Evolutionary conservation across 495 filamentous ascomycete species (phyloP).

Genomic region (Hypoxylon subgilvum): DNA sequence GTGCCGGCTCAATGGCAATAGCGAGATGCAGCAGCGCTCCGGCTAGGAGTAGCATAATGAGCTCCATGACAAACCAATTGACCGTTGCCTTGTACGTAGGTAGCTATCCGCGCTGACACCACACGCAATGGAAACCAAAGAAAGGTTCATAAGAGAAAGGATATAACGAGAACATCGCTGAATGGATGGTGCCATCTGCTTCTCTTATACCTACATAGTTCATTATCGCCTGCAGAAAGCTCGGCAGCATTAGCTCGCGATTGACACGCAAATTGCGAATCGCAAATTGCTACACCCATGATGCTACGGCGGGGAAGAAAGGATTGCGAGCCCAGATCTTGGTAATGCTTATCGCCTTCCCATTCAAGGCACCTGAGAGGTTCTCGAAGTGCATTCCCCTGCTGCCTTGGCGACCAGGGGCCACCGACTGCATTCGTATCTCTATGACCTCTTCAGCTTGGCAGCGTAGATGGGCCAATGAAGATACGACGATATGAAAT

Average conservation of each 20-base stretch:
- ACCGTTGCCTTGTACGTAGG: background rate
- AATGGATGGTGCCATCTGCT: background rate
- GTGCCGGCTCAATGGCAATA: conserved; percentile 46
- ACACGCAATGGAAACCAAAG: background rate
- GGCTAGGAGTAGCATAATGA: conserved; percentile 13
- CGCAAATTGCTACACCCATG: conserved; percentile 9
- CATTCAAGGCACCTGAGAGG: conserved; percentile 20
- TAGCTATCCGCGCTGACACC: background rate
- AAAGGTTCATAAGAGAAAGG: background rate
- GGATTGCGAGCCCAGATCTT: conserved; percentile 12
- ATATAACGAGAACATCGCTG: background rate
- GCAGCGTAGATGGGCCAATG: conserved; percentile 12
- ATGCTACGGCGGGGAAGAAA: conserved; percentile 35
- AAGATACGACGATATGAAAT: conserved; percentile 8
- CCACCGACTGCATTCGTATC: conserved; percentile 15
- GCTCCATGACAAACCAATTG: conserved; percentile 28
- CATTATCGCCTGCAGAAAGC: background rate
- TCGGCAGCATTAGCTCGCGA: conserved; percentile 24
- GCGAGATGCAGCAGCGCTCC: conserved; percentile 23
- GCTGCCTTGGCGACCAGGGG: conserved; percentile 32
- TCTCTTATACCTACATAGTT: conserved; percentile 9
- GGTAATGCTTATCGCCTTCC: conserved; percentile 29
- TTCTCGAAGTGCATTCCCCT: conserved; percentile 11
- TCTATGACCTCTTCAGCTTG: conserved; percentile 1
- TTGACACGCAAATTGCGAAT: conserved; percentile 33